Evolutionary conservation across 140 eudicot species (phyloP).

Genomic region (Flaveria floridana): DNA sequence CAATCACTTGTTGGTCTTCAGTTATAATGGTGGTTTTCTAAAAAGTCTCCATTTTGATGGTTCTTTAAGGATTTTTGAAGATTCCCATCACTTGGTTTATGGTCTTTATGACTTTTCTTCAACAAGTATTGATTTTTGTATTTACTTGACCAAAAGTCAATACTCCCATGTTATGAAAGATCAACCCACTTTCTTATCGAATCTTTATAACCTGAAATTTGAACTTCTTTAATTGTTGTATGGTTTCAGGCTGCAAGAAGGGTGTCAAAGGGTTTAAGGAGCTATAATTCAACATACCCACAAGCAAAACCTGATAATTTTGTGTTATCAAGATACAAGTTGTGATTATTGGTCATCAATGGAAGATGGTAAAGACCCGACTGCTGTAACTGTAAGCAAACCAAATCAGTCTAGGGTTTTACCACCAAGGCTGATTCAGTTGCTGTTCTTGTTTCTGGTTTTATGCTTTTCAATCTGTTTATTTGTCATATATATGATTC

Average conservation of each 20-base stretch:
- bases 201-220: background rate
- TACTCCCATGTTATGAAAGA: background rate
- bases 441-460: conserved; percentile 47
- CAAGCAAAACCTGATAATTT: conserved; percentile 4
- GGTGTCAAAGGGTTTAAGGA: conserved; percentile 25
- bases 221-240: background rate
- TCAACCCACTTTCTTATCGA: background rate
- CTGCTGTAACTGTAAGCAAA: conserved; percentile 30
- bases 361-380: conserved; percentile 56
- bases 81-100: conserved; percentile 6
- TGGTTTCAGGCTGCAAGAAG: conserved; percentile 36
- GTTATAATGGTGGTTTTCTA: background rate
- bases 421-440: conserved; percentile 46
- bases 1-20: conserved; percentile 7
- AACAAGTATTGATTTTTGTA: background rate
- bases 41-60: conserved; percentile 8
- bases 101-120: background rate
- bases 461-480: conserved; percentile 42
- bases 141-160: conserved; percentile 17
- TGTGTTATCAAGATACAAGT: conserved; percentile 28
- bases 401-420: conserved; percentile 47
- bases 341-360: conserved; percentile 26
- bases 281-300: conserved; percentile 28
- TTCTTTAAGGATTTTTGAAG: background rate
- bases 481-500: conserved; percentile 46